Percentiles rank a stretch among this genome's conserved stretches.
Conservation (phyloP, 345 rosid species). For the Geranium rotundifolium region DNA sequence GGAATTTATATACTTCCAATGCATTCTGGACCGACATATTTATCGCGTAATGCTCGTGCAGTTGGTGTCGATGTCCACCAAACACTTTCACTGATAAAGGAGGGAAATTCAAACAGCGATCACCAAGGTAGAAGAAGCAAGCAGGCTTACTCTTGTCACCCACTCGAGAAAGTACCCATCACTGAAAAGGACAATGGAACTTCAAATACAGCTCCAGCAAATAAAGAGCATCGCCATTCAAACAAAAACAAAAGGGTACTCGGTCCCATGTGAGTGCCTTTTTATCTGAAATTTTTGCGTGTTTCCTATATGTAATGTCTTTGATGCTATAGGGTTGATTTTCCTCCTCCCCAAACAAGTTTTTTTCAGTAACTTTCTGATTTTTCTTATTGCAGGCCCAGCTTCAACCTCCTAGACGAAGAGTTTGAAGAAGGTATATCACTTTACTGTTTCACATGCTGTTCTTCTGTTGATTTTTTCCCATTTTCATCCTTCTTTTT, state of each 20-base stretch:
- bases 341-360: neutral
- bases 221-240: constrained; percentile 13
- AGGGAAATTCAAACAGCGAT: constrained; percentile 17
- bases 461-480: neutral
- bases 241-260: constrained; percentile 14
- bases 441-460: neutral
- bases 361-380: neutral
- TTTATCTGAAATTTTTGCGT: constrained; percentile 3
- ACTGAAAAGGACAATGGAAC: constrained; percentile 32
- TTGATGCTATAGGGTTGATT: neutral
- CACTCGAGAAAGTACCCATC: constrained; percentile 21
- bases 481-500: constrained; percentile 5
- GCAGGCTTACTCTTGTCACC: constrained; percentile 29
- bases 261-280: constrained; percentile 29
- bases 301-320: neutral
- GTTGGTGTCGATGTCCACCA: constrained; percentile 80
- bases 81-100: constrained; percentile 31
- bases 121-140: constrained; percentile 21
- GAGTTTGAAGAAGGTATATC: constrained; percentile 56
- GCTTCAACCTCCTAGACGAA: constrained; percentile 80
- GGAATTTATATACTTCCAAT: neutral
- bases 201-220: constrained; percentile 12
- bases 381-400: constrained; percentile 54
- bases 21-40: neutral
- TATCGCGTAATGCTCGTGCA: constrained; percentile 20